phyloP scores from a whole-genome alignment of 1,284 basidiomycete genomes.

The Pseudozyma hubeiensis region DNA sequence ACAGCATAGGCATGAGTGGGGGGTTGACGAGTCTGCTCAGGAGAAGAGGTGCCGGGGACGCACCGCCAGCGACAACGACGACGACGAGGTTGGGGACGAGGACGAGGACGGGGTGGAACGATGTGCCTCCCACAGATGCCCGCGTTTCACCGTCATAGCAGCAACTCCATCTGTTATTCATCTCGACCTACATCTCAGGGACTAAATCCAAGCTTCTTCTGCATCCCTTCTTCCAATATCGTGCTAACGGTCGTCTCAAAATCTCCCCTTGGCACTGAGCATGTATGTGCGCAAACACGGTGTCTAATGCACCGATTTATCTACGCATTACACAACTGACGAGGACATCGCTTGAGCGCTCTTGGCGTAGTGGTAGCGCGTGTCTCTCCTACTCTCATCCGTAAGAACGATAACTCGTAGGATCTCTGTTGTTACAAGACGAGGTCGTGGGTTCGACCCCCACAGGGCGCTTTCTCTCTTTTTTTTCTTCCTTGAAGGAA shows the following conservation, averaged over 20 bases:
- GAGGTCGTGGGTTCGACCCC: conserved; percentile 54
- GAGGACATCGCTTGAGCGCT: conserved; percentile 16
- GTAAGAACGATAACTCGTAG: conserved; percentile 1
- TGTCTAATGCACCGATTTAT: not conserved
- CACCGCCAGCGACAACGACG: not conserved
- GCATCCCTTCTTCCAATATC: not conserved
- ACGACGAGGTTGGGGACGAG: not conserved
- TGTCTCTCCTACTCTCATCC: conserved; percentile 39
- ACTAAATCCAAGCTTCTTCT: too few relatives aligned
- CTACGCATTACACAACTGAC: not conserved
- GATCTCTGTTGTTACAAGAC: conserved; percentile 17
- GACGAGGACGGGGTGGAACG: conserved; percentile 5
- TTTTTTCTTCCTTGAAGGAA: not conserved
- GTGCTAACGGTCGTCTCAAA: too few relatives aligned
- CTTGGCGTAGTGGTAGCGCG: conserved; percentile 53
- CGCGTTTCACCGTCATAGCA: too few relatives aligned
- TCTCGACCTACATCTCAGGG: too few relatives aligned
- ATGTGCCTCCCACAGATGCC: not conserved
- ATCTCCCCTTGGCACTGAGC: too few relatives aligned
- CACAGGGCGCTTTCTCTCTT: conserved; percentile 37
- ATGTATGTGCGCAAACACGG: not conserved
- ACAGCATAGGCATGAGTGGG: not conserved
- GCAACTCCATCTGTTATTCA: too few relatives aligned
- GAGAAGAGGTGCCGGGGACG: not conserved
- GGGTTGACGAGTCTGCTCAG: conserved; percentile 27